phyloP scores from a whole-genome alignment of 2,329 filamentous ascomycete genomes.

The Spiromastix sp. region DNA sequence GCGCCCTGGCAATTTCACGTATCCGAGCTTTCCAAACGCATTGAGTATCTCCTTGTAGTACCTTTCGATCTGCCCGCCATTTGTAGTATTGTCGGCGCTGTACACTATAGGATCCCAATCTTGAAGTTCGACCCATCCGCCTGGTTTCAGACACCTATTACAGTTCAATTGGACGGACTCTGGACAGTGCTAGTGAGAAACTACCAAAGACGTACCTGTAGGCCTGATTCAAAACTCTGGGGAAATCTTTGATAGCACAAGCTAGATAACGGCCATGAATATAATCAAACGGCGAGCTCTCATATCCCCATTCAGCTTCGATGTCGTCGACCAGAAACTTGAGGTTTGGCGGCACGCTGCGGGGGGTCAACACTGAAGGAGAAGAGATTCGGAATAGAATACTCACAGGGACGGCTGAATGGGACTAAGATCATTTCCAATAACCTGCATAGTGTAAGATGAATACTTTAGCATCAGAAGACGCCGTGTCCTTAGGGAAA shows the following conservation, averaged over 20 bases:
- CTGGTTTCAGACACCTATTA: no score
- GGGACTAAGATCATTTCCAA: constrained; percentile 9
- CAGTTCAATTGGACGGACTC: constrained; percentile 12
- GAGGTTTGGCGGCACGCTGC: constrained; percentile 25
- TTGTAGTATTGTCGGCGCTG: background rate
- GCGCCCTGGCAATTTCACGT: background rate
- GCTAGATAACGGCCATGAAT: constrained; percentile 25
- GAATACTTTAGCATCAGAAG: no score
- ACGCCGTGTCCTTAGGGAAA: background rate
- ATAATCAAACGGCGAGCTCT: constrained; percentile 20
- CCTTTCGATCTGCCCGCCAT: constrained; percentile 7
- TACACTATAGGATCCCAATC: constrained; percentile 18
- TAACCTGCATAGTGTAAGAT: constrained; percentile 8
- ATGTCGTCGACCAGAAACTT: constrained; percentile 25
- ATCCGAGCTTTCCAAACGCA: constrained; percentile 6
- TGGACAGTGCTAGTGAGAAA: background rate
- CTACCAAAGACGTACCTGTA: constrained; percentile 4
- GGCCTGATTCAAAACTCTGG: constrained; percentile 6
- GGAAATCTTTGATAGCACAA: constrained; percentile 23
- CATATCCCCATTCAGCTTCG: constrained; percentile 22
- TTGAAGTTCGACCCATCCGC: constrained; percentile 32
- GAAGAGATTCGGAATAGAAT: constrained; percentile 27
- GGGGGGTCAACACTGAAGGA: background rate
- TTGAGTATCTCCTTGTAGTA: constrained; percentile 4
- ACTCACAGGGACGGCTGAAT: constrained; percentile 14